Evolutionary conservation across 1,139 yeast genomes (phyloP), one percentile per base, ranked within the genome.

Genomic region (Yamadazyma siamensis): DNA sequence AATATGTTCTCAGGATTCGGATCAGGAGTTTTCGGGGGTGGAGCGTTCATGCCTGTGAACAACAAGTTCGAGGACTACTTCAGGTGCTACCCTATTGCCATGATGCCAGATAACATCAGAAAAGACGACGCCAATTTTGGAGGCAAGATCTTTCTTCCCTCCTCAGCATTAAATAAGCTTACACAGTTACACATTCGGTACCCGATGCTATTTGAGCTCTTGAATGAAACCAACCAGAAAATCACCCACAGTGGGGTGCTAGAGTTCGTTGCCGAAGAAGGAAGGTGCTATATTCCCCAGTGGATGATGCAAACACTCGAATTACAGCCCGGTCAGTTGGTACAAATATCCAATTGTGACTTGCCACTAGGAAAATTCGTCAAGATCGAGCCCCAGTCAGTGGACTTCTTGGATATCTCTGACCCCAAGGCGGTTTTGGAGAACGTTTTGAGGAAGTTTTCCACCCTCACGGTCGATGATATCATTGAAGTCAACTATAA

Each of bases 401-500:
- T 80, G 1, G 96, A 88, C 46, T 94, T 94, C 50, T 69, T 94
- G 43, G 96, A 94, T 37, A 91, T 94, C 13, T 74, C 89, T 3
- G 97, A 94, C 52, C 98, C 98, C 14, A 88, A 88, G 52, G 97
- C 98, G 0, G 98, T 94, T 4, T 63, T 94, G 46, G 99, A 94
- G 53, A 88, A 86, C 48, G 95, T 88, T 0, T 68, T 91, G 44
- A 67, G 97, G 38, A 84, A 85, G 53, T 94, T 91, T 52, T 81
- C 96, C 10, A 87, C 97, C 0, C 66, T 94, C 41, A 84, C 95
- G 0, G 80, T 84, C 9, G 74, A 80, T 46, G 99, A 94, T 60
- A 69, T 88, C 15, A 82, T 94, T 46, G 94, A 89, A 52, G 73
- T 94, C 37, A 73, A 76, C 41, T 94, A 94, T 62, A 94, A 94